These are phyloP conservation scores for Ceratobasidium sp. DNA, from an alignment of 1,284 basidiomycete genomes.

Conservation along the genomic window DNA sequence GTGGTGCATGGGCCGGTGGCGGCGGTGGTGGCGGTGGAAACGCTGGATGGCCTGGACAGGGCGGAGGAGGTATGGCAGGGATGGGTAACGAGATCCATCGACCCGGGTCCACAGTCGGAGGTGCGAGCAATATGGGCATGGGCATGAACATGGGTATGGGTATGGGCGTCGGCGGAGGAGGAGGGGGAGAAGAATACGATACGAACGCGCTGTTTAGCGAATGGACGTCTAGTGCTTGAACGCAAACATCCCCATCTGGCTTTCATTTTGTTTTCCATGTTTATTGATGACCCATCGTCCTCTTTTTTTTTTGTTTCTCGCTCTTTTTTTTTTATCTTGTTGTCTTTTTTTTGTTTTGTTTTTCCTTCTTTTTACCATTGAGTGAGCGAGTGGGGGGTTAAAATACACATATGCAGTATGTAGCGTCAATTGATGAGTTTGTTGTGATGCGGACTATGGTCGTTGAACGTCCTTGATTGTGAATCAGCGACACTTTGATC, in stretches of 20 bases:
- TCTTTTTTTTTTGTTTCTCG: slow-evolving; percentile 15
- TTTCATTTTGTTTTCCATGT: slow-evolving; percentile 12
- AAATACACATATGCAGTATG: slow-evolving; percentile 9
- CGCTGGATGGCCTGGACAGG: no score
- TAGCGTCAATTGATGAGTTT: slow-evolving; percentile 23
- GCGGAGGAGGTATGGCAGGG: background rate
- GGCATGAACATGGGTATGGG: slow-evolving; percentile 22
- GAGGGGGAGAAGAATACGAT: slow-evolving; percentile 25
- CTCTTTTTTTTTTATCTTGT: slow-evolving; percentile 6
- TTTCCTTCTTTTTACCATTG: background rate
- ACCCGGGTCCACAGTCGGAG: background rate
- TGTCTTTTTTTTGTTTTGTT: background rate
- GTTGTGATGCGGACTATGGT: no score
- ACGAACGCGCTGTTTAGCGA: slow-evolving; percentile 44
- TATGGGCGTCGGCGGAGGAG: background rate
- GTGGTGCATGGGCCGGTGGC: background rate
- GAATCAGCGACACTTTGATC: no score
- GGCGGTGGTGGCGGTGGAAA: background rate
- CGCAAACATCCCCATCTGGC: background rate
- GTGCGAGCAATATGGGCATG: background rate
- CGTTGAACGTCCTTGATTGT: no score
- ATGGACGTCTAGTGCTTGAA: slow-evolving; percentile 37
- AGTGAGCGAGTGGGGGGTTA: background rate
- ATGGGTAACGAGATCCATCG: background rate
- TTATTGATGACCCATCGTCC: background rate